Evolutionary conservation across 129 eudicot species (phyloP), one percentile per base, ranked within the genome.

Genomic region (Cynara cardunculus): DNA sequence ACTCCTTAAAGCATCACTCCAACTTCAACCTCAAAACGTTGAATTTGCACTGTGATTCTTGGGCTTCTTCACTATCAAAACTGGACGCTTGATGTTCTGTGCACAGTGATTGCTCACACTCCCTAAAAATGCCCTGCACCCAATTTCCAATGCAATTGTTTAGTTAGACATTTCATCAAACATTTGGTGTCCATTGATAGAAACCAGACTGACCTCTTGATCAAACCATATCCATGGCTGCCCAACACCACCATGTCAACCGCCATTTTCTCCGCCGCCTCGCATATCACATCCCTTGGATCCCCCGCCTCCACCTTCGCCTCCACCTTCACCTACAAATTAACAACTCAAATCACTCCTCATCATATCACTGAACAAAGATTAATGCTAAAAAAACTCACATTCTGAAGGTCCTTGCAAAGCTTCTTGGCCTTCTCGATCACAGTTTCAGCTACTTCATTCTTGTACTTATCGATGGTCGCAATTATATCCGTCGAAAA

Each of bases 51-150:
- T 28, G 3, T 27, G 37, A 37, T 62, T 27, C 69, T 91, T 89
- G 14, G 98, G 98, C 87, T 22, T 87, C 89, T 91, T 94, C 68
- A 94, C 96, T 1, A 91, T 92, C 83, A 94, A 31, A 64, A 94
- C 97, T 0, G 98, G 98, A 78, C 97, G 87, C 84, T 86, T 94
- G 24, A 81, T 80, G 68, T 90, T 87, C 71, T 91, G 97, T 1
- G 97, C 93, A 81, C 97, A 91, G 81, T 94, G 89, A 41, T 87
- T 91, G 89, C 98, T 93, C 85, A 93, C 98, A 85, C 98, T 93
- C 16, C 97, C 96, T 31, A 93, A 89, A 72, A 94, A 91, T 16
- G 95, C 88, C 92, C 98, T 94, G 91, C 41, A 6, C 41, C 71
- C 56, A 72, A n/a, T 70, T 13, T 11, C 79, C 64, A 34, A 39